phyloP scores from a whole-genome alignment of 768 basidiomycete species.

The Kockovaella imperatae region DNA sequence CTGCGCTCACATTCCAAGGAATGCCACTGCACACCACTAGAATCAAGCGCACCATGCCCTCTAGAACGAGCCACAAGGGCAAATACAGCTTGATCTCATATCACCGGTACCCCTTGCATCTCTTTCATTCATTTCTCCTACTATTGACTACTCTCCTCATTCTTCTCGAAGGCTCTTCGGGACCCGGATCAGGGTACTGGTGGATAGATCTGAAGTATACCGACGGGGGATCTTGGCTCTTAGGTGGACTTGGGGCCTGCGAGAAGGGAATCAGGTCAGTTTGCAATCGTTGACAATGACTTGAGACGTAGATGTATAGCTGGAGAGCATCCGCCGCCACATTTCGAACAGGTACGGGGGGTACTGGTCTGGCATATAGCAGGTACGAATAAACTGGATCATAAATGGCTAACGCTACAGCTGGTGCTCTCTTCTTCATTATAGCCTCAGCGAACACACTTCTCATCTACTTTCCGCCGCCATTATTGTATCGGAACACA shows the following conservation, averaged over 20 bases:
- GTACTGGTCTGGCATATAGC: slow-evolving; percentile 8
- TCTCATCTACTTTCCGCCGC: slow-evolving; percentile 9
- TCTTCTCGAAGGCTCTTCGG: slow-evolving; percentile 7
- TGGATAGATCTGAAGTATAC: slow-evolving; percentile 9
- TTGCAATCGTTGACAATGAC: not conserved
- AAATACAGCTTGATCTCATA: not conserved
- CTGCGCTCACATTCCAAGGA: too few relatives aligned
- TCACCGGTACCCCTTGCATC: not conserved
- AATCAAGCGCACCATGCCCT: too few relatives aligned
- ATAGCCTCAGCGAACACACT: not conserved
- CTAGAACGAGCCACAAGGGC: too few relatives aligned
- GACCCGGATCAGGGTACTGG: slow-evolving; percentile 5
- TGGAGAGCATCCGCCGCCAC: not conserved
- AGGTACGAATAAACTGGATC: not conserved
- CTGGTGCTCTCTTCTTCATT: slow-evolving; percentile 5
- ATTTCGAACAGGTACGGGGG: not conserved
- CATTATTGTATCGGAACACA: not conserved
- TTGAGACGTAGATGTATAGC: slow-evolving; percentile 1
- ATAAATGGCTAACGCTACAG: not conserved
- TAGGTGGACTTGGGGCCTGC: slow-evolving; percentile 12
- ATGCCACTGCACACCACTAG: too few relatives aligned
- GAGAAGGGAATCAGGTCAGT: slow-evolving; percentile 3
- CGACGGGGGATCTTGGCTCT: not conserved
- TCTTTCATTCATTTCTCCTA: not conserved
- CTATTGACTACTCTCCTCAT: slow-evolving; percentile 9